A percentile compares a stretch with the other conserved stretches of the same genome.
Evolutionary conservation across 805 yeast species (phyloP).

Genomic region (Saturnispora mendoncae): DNA sequence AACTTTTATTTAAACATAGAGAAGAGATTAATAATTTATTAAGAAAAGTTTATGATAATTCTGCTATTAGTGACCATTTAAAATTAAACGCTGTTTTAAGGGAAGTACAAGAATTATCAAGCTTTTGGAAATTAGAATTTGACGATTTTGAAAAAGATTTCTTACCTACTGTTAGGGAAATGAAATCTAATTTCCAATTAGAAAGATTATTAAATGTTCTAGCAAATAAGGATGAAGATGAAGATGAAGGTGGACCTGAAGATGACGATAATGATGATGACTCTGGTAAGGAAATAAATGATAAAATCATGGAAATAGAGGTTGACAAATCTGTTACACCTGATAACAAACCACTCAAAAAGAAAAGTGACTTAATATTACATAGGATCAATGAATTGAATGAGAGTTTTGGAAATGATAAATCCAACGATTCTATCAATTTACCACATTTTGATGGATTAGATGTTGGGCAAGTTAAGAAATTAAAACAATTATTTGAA

Average conservation of each 20-base stretch:
- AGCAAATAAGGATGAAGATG: constrained; percentile 15
- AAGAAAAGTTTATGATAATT: constrained; percentile 42
- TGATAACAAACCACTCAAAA: constrained; percentile 17
- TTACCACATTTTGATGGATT: constrained; percentile 7
- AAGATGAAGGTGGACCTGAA: constrained; percentile 11
- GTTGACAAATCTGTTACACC: too few species aligned
- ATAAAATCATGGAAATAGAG: too few species aligned
- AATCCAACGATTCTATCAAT: constrained; percentile 18
- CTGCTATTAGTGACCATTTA: constrained; percentile 57
- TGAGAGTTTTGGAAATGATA: constrained; percentile 11
- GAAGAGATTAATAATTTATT: constrained; percentile 36
- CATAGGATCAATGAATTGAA: constrained; percentile 13
- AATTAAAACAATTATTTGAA: constrained; percentile 51
- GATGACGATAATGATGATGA: constrained; percentile 15
- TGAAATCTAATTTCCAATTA: constrained; percentile 83
- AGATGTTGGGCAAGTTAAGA: constrained; percentile 43
- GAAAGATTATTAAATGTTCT: constrained; percentile 56
- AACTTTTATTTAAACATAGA: constrained; percentile 44
- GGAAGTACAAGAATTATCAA: constrained; percentile 70
- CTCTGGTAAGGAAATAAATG: too few species aligned
- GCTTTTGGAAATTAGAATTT: constrained; percentile 81
- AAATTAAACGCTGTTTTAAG: constrained; percentile 62
- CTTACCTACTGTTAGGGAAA: constrained; percentile 88
- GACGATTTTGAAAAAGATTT: constrained; percentile 67
- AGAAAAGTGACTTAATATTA: constrained; percentile 15